Base-by-base conservation (phyloP, 306 rosid species). In the Phaseolus lunatus region DNA sequence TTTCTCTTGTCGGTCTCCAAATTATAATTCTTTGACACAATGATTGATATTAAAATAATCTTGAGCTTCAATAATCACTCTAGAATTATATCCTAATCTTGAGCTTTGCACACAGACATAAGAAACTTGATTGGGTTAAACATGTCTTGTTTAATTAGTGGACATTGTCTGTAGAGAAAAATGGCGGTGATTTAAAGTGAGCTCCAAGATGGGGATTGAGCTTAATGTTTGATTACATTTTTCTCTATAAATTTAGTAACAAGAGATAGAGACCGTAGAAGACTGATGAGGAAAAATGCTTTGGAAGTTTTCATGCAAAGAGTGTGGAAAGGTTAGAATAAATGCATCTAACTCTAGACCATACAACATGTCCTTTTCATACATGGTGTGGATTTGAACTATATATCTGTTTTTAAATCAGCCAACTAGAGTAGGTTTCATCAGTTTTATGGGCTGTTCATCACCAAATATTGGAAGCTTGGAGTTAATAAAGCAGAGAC, bases 401-500 rank as follows among this genome's bases (percentile, higher is more conserved):
- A 16, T 1, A 43, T 29, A 61, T 37, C 5, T 67, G 33, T 8
- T 43, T 66, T n/a, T 43, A 35, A 43, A 67, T 41, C 54, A 41
- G 7, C 52, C 13, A 41, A 43, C 3, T 13, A 67, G 18, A 45
- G 56, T 9, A 67, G 73, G 73, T 14, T 44, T 56, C 23, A 64
- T 64, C 70, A 37, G 29, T 64, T 65, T 39, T 11, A 4, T 39
- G 27, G 26, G 9, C 26, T 11, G 49, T 64, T 26, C 71, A 11
- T 39, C 52, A 66, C 71, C 71, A 41, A 66, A 20, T 41, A 39
- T 20, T 66, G 52, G 52, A 66, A 10, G 71, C 52, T 41, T 20
- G 19, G 19, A 66, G 33, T 35, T 19, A 66, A 66, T 20, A 39
- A 41, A 20, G 33, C 18, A 39, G 9, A 39, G 19, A 39, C 9